Conservation (phyloP, 1,284 basidiomycete species). For the Anthracocystis panici-leucophaei region DNA sequence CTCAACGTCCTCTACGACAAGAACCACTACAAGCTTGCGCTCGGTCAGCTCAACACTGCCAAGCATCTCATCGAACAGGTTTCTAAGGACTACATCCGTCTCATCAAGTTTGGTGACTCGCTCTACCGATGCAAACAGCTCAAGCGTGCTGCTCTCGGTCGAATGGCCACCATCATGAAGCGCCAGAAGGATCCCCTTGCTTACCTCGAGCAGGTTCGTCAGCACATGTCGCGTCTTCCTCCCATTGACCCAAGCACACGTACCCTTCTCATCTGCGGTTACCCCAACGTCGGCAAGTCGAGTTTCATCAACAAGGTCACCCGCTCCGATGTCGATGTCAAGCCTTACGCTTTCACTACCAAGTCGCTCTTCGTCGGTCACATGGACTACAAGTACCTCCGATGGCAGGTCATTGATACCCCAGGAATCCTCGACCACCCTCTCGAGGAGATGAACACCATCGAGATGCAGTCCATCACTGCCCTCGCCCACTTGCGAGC, state of each 20-base stretch:
- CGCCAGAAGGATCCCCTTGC: slow-evolving; percentile 69
- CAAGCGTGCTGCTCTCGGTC: slow-evolving; percentile 68
- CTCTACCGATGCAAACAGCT: slow-evolving; percentile 70
- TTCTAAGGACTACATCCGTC: slow-evolving; percentile 68
- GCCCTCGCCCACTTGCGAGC: slow-evolving; percentile 68
- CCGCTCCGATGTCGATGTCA: slow-evolving; percentile 68
- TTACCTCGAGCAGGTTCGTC: slow-evolving; percentile 69
- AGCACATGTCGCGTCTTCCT: slow-evolving; percentile 69
- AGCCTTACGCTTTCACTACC: slow-evolving; percentile 69
- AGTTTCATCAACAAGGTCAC: slow-evolving; percentile 70
- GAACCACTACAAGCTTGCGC: slow-evolving; percentile 70
- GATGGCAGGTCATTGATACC: slow-evolving; percentile 69
- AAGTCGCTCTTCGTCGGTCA: slow-evolving; percentile 70
- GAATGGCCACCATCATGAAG: slow-evolving; percentile 70
- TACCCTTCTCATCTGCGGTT: slow-evolving; percentile 68
- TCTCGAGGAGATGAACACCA: slow-evolving; percentile 70
- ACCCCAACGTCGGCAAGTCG: slow-evolving; percentile 69
- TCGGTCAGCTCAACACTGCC: slow-evolving; percentile 69
- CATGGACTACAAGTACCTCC: slow-evolving; percentile 70
- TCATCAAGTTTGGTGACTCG: slow-evolving; percentile 69
- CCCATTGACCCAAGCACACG: slow-evolving; percentile 67
- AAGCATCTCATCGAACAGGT: slow-evolving; percentile 69
- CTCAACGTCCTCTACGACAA: slow-evolving; percentile 70
- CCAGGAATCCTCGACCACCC: slow-evolving; percentile 69
- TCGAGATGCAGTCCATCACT: slow-evolving; percentile 70